Evolutionary conservation across 192 early-diverging fungal genomes (phyloP).

Genomic region (Rhizophagus clarus): DNA sequence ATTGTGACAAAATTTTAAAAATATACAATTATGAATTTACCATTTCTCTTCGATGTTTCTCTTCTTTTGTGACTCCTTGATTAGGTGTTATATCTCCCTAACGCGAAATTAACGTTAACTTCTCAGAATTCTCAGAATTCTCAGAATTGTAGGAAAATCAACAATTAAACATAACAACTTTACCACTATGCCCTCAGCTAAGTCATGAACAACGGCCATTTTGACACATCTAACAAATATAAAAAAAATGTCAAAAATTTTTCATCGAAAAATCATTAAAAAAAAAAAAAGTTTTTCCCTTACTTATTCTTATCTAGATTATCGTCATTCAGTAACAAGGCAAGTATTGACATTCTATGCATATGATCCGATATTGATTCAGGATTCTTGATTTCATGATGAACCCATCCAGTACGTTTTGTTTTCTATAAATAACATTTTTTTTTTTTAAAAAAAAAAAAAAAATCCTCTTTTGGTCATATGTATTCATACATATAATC

Average conservation of each 20-base stretch:
- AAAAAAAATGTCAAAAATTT: not conserved
- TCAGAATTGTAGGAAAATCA: not conserved
- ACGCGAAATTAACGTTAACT: not conserved
- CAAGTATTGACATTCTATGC: slow-evolving; percentile 92
- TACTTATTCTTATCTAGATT: slow-evolving; percentile 60
- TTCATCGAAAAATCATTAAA: not conserved
- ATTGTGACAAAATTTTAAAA: not conserved
- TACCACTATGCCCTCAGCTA: slow-evolving; percentile 83
- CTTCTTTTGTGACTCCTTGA: slow-evolving; percentile 74
- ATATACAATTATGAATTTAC: slow-evolving; percentile 36
- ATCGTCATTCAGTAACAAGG: slow-evolving; percentile 78
- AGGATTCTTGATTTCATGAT: slow-evolving; percentile 63
- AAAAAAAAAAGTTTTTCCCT: too few species aligned
- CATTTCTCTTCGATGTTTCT: slow-evolving; percentile 72
- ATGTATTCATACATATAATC: too few species aligned
- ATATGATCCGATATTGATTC: slow-evolving; percentile 96
- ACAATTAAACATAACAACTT: not conserved
- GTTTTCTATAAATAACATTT: slow-evolving; percentile 71
- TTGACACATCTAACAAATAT: slow-evolving; percentile 67
- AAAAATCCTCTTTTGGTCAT: too few species aligned
- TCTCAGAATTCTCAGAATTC: too few species aligned
- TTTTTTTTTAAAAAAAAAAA: too few species aligned
- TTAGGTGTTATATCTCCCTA: slow-evolving; percentile 91
- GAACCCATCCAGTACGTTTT: slow-evolving; percentile 92
- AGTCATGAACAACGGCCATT: slow-evolving; percentile 93